phyloP scores from a whole-genome alignment of 2,329 filamentous ascomycete species.

The Trichoderma gracile region DNA sequence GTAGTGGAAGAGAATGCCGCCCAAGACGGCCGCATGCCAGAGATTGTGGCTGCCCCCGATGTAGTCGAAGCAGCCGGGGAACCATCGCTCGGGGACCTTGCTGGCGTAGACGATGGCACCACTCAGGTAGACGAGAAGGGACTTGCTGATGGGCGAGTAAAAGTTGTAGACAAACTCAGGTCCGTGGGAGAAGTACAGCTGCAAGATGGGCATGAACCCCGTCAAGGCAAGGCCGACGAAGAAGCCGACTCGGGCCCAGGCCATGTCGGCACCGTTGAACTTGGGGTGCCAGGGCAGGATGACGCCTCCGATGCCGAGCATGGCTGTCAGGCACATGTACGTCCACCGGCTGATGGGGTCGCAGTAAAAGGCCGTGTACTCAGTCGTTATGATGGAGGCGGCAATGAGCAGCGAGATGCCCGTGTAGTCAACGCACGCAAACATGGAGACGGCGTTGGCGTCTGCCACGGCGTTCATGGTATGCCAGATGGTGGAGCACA shows the following conservation, averaged over 20 bases:
- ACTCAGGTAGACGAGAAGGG: slow-evolving; percentile 77
- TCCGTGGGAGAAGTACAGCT: slow-evolving; percentile 77
- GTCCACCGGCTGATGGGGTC: slow-evolving; percentile 82
- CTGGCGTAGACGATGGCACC: slow-evolving; percentile 88
- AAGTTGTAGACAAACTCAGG: slow-evolving; percentile 82
- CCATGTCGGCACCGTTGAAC: slow-evolving; percentile 91
- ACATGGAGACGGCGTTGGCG: slow-evolving; percentile 84
- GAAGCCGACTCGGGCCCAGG: slow-evolving; percentile 88
- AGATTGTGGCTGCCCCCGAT: slow-evolving; percentile 94
- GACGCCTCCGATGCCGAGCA: slow-evolving; percentile 81
- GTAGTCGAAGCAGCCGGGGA: slow-evolving; percentile 91
- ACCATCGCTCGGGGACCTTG: slow-evolving; percentile 91
- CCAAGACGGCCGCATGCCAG: slow-evolving; percentile 93
- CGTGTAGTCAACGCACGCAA: slow-evolving; percentile 97
- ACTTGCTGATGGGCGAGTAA: slow-evolving; percentile 85
- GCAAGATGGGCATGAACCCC: slow-evolving; percentile 83
- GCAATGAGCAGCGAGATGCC: slow-evolving; percentile 94
- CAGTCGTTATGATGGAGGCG: slow-evolving; percentile 94
- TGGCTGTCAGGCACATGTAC: slow-evolving; percentile 80
- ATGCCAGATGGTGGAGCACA: slow-evolving; percentile 96
- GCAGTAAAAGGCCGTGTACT: slow-evolving; percentile 99
- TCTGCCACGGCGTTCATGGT: slow-evolving; percentile 98
- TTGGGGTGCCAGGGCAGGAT: slow-evolving; percentile 94
- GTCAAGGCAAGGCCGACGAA: slow-evolving; percentile 85
- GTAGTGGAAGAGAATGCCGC: slow-evolving; percentile 97